These are phyloP conservation scores for Bolboschoenus planiculmis DNA, from an alignment of 176 grass and related monocot genomes.

Conservation along the genomic window DNA sequence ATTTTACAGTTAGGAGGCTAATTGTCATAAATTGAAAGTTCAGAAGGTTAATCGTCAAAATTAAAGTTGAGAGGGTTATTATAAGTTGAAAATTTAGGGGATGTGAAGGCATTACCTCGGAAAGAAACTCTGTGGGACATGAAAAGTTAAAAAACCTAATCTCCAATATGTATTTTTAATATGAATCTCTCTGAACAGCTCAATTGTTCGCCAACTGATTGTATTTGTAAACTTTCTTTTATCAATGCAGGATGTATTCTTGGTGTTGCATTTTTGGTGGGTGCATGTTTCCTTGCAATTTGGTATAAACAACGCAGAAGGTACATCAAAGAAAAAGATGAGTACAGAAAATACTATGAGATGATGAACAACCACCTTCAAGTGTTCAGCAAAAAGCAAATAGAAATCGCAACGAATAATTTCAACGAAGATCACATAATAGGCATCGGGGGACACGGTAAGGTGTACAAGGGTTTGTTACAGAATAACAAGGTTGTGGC, in stretches of 20 bases:
- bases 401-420: not conserved
- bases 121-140: too few relatives aligned
- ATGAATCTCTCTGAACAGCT: not conserved
- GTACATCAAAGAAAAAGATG: not conserved
- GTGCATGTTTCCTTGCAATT: not conserved
- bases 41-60: too few relatives aligned
- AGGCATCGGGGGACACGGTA: not conserved
- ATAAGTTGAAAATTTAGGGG: too few relatives aligned
- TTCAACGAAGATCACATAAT: not conserved
- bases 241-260: not conserved
- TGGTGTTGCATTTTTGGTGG: not conserved
- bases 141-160: too few relatives aligned
- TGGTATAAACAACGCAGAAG: not conserved
- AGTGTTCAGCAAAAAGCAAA: not conserved
- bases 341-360: not conserved
- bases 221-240: too few relatives aligned
- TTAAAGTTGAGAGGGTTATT: too few relatives aligned
- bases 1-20: too few relatives aligned
- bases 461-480: conserved; percentile 34
- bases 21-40: too few relatives aligned
- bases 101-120: too few relatives aligned
- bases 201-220: not conserved
- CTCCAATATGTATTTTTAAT: too few relatives aligned
- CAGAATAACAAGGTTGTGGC: conserved; percentile 11
- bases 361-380: not conserved